These are phyloP conservation scores for Yamadazyma phyllophila DNA, from an alignment of 805 yeast species.

Conservation along the genomic window DNA sequence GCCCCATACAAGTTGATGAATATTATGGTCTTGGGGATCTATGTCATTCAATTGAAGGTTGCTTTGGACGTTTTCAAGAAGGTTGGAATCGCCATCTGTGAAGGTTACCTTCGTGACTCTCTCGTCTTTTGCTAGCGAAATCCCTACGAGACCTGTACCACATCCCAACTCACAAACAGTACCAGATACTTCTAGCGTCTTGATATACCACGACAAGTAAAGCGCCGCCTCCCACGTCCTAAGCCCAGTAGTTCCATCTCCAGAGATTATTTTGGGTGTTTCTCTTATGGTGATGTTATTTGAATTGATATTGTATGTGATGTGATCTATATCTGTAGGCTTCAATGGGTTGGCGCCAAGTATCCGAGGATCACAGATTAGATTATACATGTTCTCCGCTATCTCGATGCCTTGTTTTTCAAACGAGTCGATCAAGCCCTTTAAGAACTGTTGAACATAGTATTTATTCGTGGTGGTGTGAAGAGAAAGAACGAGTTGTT, in stretches of 20 bases:
- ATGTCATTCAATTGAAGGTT: conserved; percentile 4
- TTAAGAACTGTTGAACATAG: conserved; percentile 49
- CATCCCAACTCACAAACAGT: conserved; percentile 74
- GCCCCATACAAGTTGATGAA: conserved; percentile 58
- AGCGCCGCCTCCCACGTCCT: conserved; percentile 95
- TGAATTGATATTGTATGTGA: conserved; percentile 31
- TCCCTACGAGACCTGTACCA: conserved; percentile 82
- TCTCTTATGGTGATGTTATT: conserved; percentile 44
- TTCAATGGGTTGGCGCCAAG: conserved; percentile 29
- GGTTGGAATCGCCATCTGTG: conserved; percentile 66
- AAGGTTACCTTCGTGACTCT: conserved; percentile 33
- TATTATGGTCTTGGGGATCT: not conserved
- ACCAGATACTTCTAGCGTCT: conserved; percentile 4
- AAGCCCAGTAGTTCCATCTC: conserved; percentile 81
- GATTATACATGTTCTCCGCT: conserved; percentile 43
- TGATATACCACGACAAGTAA: conserved; percentile 49
- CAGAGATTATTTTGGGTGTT: conserved; percentile 62
- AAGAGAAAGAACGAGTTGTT: not conserved
- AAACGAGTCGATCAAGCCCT: conserved; percentile 34
- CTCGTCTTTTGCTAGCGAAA: conserved; percentile 36
- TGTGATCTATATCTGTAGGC: conserved; percentile 38
- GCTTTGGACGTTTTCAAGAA: conserved; percentile 1
- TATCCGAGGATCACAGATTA: conserved; percentile 30
- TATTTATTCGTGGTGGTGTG: conserved; percentile 38
- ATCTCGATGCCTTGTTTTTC: conserved; percentile 33